A percentile compares a stretch with the other conserved stretches of the same genome.
phyloP scores from a whole-genome alignment of 2,329 filamentous ascomycete genomes.

The Plenodomus lindquistii region DNA sequence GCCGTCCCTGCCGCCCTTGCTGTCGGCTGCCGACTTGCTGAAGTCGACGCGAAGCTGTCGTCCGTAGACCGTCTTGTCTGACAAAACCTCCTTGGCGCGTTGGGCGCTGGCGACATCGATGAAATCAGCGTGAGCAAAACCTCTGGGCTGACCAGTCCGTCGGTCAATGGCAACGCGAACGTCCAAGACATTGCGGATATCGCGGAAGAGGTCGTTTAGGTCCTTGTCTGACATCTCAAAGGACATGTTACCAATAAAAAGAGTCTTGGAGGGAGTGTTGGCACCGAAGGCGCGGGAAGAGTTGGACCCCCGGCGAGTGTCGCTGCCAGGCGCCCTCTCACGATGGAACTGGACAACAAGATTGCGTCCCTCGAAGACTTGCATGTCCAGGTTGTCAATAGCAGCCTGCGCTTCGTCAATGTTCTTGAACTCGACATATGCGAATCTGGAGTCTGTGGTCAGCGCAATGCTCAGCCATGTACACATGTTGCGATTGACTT shows the following conservation, averaged over 20 bases:
- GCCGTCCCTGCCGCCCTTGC: conserved; percentile 13
- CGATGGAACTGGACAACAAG: conserved; percentile 64
- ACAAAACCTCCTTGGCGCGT: conserved; percentile 61
- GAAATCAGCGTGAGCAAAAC: conserved; percentile 86
- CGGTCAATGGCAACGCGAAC: conserved; percentile 83
- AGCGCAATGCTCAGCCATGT: conserved; percentile 4
- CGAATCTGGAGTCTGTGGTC: conserved; percentile 57
- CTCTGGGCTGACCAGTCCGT: conserved; percentile 76
- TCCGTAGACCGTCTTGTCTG: conserved; percentile 64
- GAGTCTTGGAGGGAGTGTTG: conserved; percentile 62
- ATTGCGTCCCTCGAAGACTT: conserved; percentile 66
- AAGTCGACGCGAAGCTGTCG: conserved; percentile 70
- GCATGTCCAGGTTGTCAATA: conserved; percentile 61
- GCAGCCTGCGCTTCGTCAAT: conserved; percentile 59
- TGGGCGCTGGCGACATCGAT: conserved; percentile 66
- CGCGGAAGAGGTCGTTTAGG: conserved; percentile 75
- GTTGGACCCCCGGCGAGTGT: too few species aligned
- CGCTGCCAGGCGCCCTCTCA: conserved; percentile 6
- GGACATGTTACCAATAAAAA: conserved; percentile 85
- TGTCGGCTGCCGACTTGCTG: conserved; percentile 40
- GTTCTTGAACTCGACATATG: conserved; percentile 64
- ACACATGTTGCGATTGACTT: conserved; percentile 25
- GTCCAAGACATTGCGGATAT: conserved; percentile 70
- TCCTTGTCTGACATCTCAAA: conserved; percentile 85
- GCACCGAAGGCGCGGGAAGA: conserved; percentile 5